Base-by-base conservation (phyloP, 345 rosid genomes). In the Gossypium bickii region DNA sequence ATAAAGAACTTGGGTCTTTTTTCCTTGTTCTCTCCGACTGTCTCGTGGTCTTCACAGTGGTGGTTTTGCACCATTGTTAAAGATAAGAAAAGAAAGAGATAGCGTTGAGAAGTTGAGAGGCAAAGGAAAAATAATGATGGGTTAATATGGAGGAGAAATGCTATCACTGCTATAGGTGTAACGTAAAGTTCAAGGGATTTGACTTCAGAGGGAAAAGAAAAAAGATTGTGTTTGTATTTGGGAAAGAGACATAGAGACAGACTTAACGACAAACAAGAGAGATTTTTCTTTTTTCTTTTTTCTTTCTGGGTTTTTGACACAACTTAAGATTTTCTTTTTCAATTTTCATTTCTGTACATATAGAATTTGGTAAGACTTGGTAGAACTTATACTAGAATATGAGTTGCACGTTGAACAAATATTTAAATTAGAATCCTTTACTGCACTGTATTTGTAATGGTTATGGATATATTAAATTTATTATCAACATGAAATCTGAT, bases 1-100 rank as follows among this genome's bases (percentile, higher is more conserved):
- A 94, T 86, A 75, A 43, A 60, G 83, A 88, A 88, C 71, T 41
- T 77, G 70, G 75, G 81, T 77, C 83, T 77, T 74, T 86, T 83
- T 47, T 78, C 76, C 44, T 74, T 15, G 57, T 1, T 63, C 41
- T 67, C 71, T 58, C 52, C 60, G 2, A 29, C 27, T 58, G n/a
- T 25, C 67, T 69, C 70, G 70, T 81, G 78, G 75, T 64, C 45
- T 29, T 49, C 59, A 48, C 52, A 48, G 25, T 20, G 71, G 20
- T 64, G 81, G 41, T 80, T 78, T 62, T 77, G 86, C 84, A 77
- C 74, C 79, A 77, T 84, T 55, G 38, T 53, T 72, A 38, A 53
- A 58, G 69, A 53, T 53, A n/a, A 56, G 20, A 2, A 56, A 9
- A 68, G 63, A 51, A 57, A 71, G 64, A 64, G 41, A 73, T 70